Evolutionary conservation across 192 early-diverging fungal genomes (phyloP).

Genomic region (Chytriomyces hyalinus): DNA sequence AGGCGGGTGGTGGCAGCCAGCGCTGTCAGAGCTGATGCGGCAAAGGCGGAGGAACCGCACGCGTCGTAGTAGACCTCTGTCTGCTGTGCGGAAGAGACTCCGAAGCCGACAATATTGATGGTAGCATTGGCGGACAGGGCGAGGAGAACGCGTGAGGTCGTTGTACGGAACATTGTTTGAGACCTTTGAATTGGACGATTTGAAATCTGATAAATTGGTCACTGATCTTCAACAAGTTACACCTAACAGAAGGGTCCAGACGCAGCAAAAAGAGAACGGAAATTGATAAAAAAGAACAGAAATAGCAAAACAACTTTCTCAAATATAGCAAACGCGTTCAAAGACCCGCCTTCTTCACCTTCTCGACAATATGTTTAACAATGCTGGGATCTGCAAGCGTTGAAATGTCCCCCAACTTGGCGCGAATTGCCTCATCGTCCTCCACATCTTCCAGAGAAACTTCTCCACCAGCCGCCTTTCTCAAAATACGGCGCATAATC

Average conservation of each 20-base stretch:
- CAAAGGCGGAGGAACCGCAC: constrained; percentile 27
- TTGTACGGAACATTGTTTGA: background rate
- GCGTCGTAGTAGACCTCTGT: constrained; percentile 41
- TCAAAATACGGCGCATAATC: constrained; percentile 93
- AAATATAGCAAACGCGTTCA: background rate
- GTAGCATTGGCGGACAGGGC: constrained; percentile 9
- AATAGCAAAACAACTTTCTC: too few relatives aligned
- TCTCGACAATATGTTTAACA: constrained; percentile 58
- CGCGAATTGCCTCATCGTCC: constrained; percentile 48
- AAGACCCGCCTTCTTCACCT: constrained; percentile 28
- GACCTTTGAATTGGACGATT: background rate
- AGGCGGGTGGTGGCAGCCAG: constrained; percentile 35
- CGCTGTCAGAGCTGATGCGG: constrained; percentile 14
- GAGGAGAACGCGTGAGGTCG: background rate
- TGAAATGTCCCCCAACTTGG: constrained; percentile 85
- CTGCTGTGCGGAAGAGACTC: constrained; percentile 19
- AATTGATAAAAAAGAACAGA: too few relatives aligned
- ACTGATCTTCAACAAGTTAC: too few relatives aligned
- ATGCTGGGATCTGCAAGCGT: constrained; percentile 85
- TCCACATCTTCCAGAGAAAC: constrained; percentile 47
- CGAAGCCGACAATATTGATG: constrained; percentile 23
- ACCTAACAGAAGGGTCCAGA: too few relatives aligned
- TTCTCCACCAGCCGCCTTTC: constrained; percentile 90
- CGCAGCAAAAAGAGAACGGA: too few relatives aligned
- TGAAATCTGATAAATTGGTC: background rate